Base-by-base conservation (phyloP, 1,139 yeast genomes). In the Lodderomyces theae region DNA sequence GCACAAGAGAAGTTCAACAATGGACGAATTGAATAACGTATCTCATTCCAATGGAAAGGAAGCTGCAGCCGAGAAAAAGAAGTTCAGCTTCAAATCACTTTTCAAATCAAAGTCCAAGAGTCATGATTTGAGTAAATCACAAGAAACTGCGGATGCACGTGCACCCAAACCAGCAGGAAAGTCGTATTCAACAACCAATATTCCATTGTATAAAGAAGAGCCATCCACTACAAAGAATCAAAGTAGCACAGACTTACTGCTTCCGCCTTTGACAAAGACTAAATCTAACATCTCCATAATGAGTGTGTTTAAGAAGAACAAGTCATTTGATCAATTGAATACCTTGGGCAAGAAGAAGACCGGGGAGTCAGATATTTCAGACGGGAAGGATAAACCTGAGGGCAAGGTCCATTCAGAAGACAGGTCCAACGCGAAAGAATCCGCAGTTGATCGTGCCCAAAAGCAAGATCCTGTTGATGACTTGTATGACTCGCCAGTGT, bases 81-180 rank as follows among this genome's bases (percentile, higher is more conserved):
- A 61, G 44, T 72, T 72, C 47, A 67, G 74, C 35, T 66, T 72
- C 54, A 64, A 59, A 40, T 54, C 68, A 2, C 55, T 72, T 32
- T 72, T 72, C 54, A 69, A 65, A 47, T 56, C 61, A 42, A 64
- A 57, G 46, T 59, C 70, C 4, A 64, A 54, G 42, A 53, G 46
- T 39, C 66, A 61, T 43, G 50, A 59, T 18, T 54, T 63, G 38
- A 57, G 49, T 30, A 30, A 29, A 21, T n/a, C 29, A 53, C 47
- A 22, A 22, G 24, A 11, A 29, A 3, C 26, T 15, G 4, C 8
- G 5, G 18, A 15, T 28, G 15, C 18, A 5, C 18, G 18, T 15
- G 18, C 31, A 15, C 10, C 11, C 6, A 13, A 28, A 15, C 48
- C 59, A 5, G 64, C 61, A 44, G 31, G 31, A 28, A 28, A 28